Evolutionary conservation across 306 rosid species (phyloP).

Genomic region (Trichosanthes truncata): DNA sequence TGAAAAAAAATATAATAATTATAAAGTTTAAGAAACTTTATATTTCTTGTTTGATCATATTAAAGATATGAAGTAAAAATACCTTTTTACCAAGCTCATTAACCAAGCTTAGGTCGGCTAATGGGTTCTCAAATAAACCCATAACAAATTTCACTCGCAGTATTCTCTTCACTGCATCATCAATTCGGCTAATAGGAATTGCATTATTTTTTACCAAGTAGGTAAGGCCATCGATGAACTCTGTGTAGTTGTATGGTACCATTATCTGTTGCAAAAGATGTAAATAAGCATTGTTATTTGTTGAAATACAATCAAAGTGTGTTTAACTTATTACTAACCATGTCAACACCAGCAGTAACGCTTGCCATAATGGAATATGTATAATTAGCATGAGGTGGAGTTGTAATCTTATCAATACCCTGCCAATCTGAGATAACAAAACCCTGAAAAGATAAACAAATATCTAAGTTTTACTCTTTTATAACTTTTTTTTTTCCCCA

Average conservation of each 20-base stretch:
- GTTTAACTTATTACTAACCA: background rate
- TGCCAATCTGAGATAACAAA: slow-evolving; percentile 32
- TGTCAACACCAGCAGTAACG: slow-evolving; percentile 30
- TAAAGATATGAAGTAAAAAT: background rate
- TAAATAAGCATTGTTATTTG: background rate
- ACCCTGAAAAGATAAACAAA: slow-evolving; percentile 16
- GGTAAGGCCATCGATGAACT: slow-evolving; percentile 22
- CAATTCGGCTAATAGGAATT: slow-evolving; percentile 29
- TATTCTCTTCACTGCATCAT: slow-evolving; percentile 33
- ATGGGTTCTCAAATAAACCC: slow-evolving; percentile 30
- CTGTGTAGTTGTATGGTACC: slow-evolving; percentile 21
- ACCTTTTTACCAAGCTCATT: slow-evolving; percentile 28
- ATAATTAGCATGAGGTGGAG: slow-evolving; percentile 25
- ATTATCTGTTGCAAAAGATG: slow-evolving; percentile 14
- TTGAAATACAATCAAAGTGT: background rate
- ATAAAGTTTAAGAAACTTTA: background rate
- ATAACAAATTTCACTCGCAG: slow-evolving; percentile 25
- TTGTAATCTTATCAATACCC: slow-evolving; percentile 29
- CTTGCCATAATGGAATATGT: slow-evolving; percentile 19
- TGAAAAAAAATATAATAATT: no score
- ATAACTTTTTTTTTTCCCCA: no score
- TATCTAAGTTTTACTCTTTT: no score
- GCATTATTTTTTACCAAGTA: slow-evolving; percentile 6
- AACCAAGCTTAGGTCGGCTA: slow-evolving; percentile 26
- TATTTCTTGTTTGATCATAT: background rate